Conservation (phyloP, 2,329 filamentous ascomycete species). For the Nemania sp. region DNA sequence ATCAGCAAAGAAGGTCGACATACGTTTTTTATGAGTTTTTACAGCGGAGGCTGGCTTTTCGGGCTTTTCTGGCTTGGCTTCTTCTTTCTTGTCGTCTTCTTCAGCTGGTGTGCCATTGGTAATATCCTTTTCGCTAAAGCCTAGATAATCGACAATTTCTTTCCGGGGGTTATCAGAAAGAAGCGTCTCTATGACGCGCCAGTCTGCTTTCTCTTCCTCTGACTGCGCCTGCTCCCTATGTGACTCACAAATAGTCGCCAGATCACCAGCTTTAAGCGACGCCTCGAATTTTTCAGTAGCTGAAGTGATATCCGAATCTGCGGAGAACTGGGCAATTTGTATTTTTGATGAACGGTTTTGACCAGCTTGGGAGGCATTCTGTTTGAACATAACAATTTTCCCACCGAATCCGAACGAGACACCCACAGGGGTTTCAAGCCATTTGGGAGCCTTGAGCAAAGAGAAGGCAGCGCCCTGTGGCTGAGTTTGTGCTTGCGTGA, state of each 20-base stretch:
- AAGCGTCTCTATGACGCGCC: constrained; percentile 90
- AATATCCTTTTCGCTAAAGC: constrained; percentile 71
- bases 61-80: constrained; percentile 51
- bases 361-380: constrained; percentile 60
- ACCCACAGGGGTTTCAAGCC: constrained; percentile 83
- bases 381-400: constrained; percentile 78
- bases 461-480: constrained; percentile 91
- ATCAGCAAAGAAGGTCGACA: constrained; percentile 82
- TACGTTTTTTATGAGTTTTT: constrained; percentile 58
- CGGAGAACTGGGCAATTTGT: constrained; percentile 82
- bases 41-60: constrained; percentile 50
- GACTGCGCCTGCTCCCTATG: constrained; percentile 76
- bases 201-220: constrained; percentile 93
- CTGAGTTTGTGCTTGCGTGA: constrained; percentile 88
- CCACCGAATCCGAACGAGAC: constrained; percentile 96
- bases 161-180: constrained; percentile 84
- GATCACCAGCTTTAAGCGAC: constrained; percentile 75
- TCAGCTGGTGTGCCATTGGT: constrained; percentile 53
- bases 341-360: constrained; percentile 75
- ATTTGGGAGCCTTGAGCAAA: constrained; percentile 81
- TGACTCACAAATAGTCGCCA: constrained; percentile 77
- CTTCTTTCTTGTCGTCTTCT: constrained; percentile 41
- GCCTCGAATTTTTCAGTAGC: constrained; percentile 87
- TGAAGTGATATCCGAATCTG: constrained; percentile 82
- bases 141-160: constrained; percentile 85